Conservation (phyloP, 2,329 filamentous ascomycete genomes). For the Ophiostoma ulmi region DNA sequence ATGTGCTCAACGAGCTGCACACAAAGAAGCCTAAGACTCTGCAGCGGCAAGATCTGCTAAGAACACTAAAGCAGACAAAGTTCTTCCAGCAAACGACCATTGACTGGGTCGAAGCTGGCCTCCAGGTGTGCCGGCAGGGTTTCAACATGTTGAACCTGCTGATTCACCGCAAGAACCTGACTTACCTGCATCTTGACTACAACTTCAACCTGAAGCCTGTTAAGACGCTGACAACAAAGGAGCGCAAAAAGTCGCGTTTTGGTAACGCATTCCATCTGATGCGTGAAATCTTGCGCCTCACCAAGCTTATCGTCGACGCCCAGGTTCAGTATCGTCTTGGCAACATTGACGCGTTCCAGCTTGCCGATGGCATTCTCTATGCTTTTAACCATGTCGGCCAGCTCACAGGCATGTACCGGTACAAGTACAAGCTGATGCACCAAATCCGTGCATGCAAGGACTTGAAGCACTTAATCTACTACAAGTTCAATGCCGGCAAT, state of each 20-base stretch:
- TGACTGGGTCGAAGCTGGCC: slow-evolving; percentile 97
- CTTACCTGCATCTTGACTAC: slow-evolving; percentile 96
- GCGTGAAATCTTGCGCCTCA: slow-evolving; percentile 92
- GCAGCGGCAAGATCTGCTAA: slow-evolving; percentile 87
- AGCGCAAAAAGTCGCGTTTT: slow-evolving; percentile 98
- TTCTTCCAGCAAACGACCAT: slow-evolving; percentile 99
- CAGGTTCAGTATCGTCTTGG: slow-evolving; percentile 96
- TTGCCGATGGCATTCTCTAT: slow-evolving; percentile 97
- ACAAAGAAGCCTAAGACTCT: slow-evolving; percentile 93
- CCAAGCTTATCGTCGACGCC: slow-evolving; percentile 95
- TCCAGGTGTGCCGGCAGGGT: slow-evolving; percentile 95
- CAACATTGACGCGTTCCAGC: slow-evolving; percentile 97
- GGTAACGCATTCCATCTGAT: slow-evolving; percentile 99
- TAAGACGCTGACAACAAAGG: slow-evolving; percentile 96
- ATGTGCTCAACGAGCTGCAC: slow-evolving; percentile 92
- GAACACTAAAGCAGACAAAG: slow-evolving; percentile 89
- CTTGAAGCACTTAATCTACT: slow-evolving; percentile 97
- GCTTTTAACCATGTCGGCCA: slow-evolving; percentile 99
- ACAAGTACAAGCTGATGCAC: slow-evolving; percentile 99
- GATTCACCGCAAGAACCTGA: slow-evolving; percentile 97
- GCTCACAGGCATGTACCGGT: slow-evolving; percentile 97
- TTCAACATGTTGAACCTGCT: slow-evolving; percentile 99
- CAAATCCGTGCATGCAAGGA: slow-evolving; percentile 99
- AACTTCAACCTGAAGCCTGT: slow-evolving; percentile 99
- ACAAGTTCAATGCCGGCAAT: slow-evolving; percentile 93